Evolutionary conservation across 768 basidiomycete genomes (phyloP), one percentile per base, ranked within the genome.

Genomic region (Tylopilus vinaceipallidus): DNA sequence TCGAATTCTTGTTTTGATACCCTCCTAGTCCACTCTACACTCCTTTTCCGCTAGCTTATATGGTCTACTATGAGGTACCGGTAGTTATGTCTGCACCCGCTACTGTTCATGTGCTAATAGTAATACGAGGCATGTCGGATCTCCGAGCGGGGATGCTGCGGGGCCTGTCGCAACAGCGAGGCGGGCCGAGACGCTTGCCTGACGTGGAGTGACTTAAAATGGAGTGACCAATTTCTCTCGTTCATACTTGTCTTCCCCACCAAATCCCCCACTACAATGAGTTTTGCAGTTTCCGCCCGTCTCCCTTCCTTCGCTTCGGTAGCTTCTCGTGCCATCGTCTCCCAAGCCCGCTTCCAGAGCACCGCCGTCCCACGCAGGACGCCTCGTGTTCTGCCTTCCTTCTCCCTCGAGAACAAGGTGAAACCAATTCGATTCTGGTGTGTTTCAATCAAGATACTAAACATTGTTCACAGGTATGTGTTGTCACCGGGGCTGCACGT

Each of bases 401-500:
- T 95, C 62, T 92, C 91, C 10, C 79, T 95, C 74, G 74, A 82
- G 64, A 79, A 78, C 62, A 92, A 89, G 77, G 90, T 85, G n/a
- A 43, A 56, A 68, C 37, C 2, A 17, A 7, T 7, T 17, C 20
- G 6, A n/a, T 24, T 34, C 5, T 13, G 24, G 32, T 42, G 30
- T 24, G 49, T 13, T 32, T 20, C 13, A 29, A 30, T 24, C 19
- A 49, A 27, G 14, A 37, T 27, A 17, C 42, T 45, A 30, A 43
- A 14, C 7, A 24, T 48, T n/a, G n/a, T n/a, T 53, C 30, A 17
- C 62, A 95, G 85, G 92, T 93, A 46, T 91, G 91, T 71, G 73
- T 95, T 59, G 84, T 98, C 43, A 98, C 95, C 33, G 95, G 95
- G 39, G 95, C 86, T 46, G 95, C 94, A 12, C 79, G 89, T 60